phyloP scores from a whole-genome alignment of 495 filamentous ascomycete species.

The Penicillium coprophilum region DNA sequence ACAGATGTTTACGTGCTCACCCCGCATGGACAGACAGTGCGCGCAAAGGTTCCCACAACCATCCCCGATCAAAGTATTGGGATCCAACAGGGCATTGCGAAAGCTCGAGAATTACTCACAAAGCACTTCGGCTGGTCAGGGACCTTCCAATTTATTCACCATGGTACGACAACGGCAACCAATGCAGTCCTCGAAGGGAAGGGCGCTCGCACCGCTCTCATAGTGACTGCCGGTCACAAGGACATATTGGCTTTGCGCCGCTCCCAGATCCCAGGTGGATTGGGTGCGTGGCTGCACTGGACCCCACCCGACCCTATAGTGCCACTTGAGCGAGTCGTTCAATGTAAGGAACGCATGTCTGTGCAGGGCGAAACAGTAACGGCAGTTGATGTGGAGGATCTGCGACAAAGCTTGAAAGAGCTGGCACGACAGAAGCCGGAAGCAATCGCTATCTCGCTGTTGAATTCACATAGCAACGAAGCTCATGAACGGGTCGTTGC shows the following conservation, averaged over 20 bases:
- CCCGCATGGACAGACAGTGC: conserved; percentile 38
- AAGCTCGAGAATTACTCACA: conserved; percentile 34
- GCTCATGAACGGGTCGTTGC: conserved; percentile 42
- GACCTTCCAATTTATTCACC: conserved; percentile 39
- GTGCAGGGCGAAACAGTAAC: conserved; percentile 43
- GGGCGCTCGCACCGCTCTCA: conserved; percentile 40
- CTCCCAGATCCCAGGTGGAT: conserved; percentile 49
- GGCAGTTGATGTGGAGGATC: conserved; percentile 37
- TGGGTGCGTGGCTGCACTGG: conserved; percentile 50
- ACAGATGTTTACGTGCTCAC: conserved; percentile 50
- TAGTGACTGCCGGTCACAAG: conserved; percentile 44
- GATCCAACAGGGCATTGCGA: conserved; percentile 43
- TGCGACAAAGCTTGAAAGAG: conserved; percentile 32
- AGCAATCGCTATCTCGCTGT: conserved; percentile 47
- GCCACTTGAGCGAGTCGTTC: conserved; percentile 48
- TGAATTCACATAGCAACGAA: conserved; percentile 49
- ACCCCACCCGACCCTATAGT: conserved; percentile 49
- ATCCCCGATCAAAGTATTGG: conserved; percentile 49
- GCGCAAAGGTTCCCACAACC: conserved; percentile 52
- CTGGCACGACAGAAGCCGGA: conserved; percentile 39
- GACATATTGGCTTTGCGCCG: conserved; percentile 44
- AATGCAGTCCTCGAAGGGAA: conserved; percentile 46
- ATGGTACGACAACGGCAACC: conserved; percentile 43
- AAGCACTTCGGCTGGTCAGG: conserved; percentile 28
- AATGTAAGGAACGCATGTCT: conserved; percentile 49